phyloP scores from a whole-genome alignment of 164 flowering plant genomes.

The Dillenia suffruticosa region DNA sequence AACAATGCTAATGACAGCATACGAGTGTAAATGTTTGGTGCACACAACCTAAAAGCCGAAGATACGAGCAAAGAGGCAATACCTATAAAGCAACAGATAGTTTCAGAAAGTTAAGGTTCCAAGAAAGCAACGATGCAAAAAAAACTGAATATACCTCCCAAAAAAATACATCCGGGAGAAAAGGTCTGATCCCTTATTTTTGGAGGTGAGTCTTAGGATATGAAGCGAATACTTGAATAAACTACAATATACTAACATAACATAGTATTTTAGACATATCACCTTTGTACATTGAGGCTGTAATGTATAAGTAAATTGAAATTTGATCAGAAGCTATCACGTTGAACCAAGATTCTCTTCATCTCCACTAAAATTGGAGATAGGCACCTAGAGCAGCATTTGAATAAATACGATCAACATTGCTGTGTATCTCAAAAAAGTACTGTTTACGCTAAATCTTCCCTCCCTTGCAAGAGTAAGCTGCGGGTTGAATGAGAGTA shows the following conservation, averaged over 20 bases:
- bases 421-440: no score
- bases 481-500: no score
- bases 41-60: no score
- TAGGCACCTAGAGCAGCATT: background rate
- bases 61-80: no score
- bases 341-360: background rate
- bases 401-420: background rate
- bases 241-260: background rate
- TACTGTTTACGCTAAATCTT: background rate
- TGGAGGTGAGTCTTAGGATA: background rate
- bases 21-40: no score
- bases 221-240: no score
- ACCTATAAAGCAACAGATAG: background rate
- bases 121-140: background rate
- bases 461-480: background rate
- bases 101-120: background rate
- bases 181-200: background rate
- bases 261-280: constrained; percentile 3
- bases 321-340: background rate
- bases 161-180: background rate
- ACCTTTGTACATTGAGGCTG: constrained; percentile 5
- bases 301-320: background rate
- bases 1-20: no score
- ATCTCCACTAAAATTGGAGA: constrained; percentile 1
- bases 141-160: background rate